These are phyloP conservation scores for Hymenoscyphus linearis DNA, from an alignment of 2,329 filamentous ascomycete species.

Conservation along the genomic window DNA sequence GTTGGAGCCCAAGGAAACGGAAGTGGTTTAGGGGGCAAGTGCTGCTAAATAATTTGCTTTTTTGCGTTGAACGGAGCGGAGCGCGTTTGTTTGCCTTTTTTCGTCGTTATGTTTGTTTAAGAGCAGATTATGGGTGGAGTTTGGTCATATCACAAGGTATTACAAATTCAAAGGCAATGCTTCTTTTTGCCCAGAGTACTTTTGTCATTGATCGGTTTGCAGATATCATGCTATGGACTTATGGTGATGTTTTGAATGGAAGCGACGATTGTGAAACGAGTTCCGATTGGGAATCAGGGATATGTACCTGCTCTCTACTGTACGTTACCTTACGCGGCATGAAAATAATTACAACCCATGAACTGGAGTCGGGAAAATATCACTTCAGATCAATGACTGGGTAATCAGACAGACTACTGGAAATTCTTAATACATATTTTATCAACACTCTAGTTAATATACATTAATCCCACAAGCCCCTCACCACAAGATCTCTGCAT, in stretches of 20 bases:
- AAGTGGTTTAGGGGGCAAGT: conserved; percentile 57
- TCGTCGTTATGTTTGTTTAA: conserved; percentile 26
- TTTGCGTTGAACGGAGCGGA: conserved; percentile 5
- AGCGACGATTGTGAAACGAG: conserved; percentile 7
- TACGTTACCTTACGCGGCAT: background rate
- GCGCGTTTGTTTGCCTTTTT: conserved; percentile 12
- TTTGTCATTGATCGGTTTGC: conserved; percentile 9
- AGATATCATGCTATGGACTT: conserved; percentile 4
- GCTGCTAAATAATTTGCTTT: conserved; percentile 55
- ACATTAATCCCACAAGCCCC: background rate
- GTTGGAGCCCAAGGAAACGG: conserved; percentile 57
- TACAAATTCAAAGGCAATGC: conserved; percentile 29
- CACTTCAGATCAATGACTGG: background rate
- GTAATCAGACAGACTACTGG: background rate
- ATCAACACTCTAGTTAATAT: background rate
- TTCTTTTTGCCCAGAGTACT: conserved; percentile 17
- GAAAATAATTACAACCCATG: background rate
- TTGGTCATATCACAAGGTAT: conserved; percentile 29
- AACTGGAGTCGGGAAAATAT: background rate
- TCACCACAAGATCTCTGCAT: conserved; percentile 45
- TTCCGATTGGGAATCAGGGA: background rate
- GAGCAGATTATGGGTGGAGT: conserved; percentile 32
- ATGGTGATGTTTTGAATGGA: conserved; percentile 13
- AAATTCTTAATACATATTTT: background rate
- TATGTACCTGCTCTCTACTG: background rate